Percentiles rank a stretch among this genome's conserved stretches.
Conservation (phyloP, 116 monocot genomes). For the Zostera marina region DNA sequence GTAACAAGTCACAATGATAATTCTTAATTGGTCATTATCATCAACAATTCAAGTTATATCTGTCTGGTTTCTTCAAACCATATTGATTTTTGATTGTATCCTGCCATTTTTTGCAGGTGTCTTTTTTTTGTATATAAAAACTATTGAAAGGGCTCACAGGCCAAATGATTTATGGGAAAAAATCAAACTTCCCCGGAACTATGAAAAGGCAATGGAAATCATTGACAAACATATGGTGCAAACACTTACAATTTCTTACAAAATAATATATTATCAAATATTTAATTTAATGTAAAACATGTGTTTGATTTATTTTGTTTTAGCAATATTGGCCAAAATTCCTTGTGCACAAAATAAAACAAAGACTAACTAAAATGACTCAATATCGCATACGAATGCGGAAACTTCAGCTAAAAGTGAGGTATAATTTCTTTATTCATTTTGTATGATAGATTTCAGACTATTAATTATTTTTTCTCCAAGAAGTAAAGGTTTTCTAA, state of each 20-base stretch:
- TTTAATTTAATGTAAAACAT: neutral
- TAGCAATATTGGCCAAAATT: constrained; percentile 94
- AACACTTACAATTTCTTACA: neutral
- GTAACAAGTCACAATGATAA: no score
- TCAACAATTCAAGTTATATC: no score
- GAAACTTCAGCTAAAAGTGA: constrained; percentile 87
- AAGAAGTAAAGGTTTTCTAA: neutral
- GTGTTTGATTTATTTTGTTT: constrained; percentile 3
- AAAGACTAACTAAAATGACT: constrained; percentile 94
- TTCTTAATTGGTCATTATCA: no score
- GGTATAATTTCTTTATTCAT: constrained; percentile 21
- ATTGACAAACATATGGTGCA: constrained; percentile 43
- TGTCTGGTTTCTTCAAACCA: no score
- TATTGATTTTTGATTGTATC: no score
- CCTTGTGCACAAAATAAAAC: constrained; percentile 89
- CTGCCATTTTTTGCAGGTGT: constrained; percentile 18
- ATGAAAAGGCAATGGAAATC: constrained; percentile 42
- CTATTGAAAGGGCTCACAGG: constrained; percentile 51
- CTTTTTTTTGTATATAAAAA: constrained; percentile 59
- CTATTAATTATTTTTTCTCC: neutral
- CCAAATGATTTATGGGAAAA: constrained; percentile 55
- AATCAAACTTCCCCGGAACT: constrained; percentile 44
- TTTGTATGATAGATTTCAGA: no score
- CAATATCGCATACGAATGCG: constrained; percentile 89
- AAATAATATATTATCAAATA: neutral